phyloP scores from a whole-genome alignment of 2,329 filamentous ascomycete genomes.

The Dactylellina drechsleri region DNA sequence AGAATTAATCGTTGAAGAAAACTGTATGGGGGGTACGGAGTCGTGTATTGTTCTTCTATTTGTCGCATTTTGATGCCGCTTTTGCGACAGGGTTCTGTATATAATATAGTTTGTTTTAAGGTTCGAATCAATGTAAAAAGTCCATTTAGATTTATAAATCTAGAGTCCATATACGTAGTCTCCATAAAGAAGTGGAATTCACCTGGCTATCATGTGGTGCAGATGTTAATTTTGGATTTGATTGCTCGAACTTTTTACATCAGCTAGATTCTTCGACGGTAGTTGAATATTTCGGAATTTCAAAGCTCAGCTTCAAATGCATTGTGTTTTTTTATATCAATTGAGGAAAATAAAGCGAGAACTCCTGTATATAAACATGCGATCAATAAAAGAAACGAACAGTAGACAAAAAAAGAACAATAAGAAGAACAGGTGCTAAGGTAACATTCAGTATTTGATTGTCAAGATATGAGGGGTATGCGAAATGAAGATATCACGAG shows the following conservation, averaged over 20 bases:
- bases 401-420: constrained; percentile 7
- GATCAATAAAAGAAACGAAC: constrained; percentile 16
- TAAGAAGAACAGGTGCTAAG: not conserved
- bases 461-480: constrained; percentile 5
- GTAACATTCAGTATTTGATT: constrained; percentile 1
- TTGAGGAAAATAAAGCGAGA: constrained; percentile 18
- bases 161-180: no score
- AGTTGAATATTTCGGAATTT: not conserved
- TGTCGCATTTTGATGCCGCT: not conserved
- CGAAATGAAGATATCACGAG: constrained; percentile 31
- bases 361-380: constrained; percentile 32
- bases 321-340: constrained; percentile 11
- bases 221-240: not conserved
- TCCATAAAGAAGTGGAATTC: no score
- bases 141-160: no score
- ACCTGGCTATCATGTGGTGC: no score
- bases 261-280: not conserved
- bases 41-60: not conserved
- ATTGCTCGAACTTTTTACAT: not conserved
- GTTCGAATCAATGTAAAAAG: no score
- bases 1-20: not conserved
- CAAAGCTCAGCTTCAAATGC: constrained; percentile 26
- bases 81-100: not conserved
- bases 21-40: not conserved
- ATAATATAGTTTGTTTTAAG: not conserved